Evolutionary conservation across 768 basidiomycete genomes (phyloP).

Genomic region (Roridomyces roridus): DNA sequence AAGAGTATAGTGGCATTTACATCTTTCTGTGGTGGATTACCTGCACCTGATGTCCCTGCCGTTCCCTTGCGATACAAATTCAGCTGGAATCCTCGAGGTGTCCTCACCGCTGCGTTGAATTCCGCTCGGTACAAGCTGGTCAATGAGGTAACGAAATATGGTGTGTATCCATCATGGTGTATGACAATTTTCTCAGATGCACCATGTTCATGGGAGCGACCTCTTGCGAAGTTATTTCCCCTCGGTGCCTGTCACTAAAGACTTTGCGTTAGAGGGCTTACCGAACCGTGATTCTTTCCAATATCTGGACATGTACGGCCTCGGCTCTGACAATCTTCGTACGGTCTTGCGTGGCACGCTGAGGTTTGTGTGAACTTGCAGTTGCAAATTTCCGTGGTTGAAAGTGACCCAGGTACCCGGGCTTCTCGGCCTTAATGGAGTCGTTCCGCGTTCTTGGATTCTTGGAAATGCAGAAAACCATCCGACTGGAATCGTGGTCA

Average conservation of each 20-base stretch:
- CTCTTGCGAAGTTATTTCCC: conserved; percentile 67
- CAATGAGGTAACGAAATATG: conserved; percentile 57
- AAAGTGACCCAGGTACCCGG: conserved; percentile 68
- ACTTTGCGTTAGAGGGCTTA: conserved; percentile 78
- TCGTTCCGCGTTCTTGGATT: conserved; percentile 76
- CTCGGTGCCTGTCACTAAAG: conserved; percentile 66
- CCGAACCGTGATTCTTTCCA: conserved; percentile 84
- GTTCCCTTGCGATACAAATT: conserved; percentile 91
- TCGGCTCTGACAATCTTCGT: conserved; percentile 52
- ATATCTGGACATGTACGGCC: conserved; percentile 71
- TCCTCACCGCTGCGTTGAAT: conserved; percentile 81
- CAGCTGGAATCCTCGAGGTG: conserved; percentile 91
- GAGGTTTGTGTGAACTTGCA: conserved; percentile 60
- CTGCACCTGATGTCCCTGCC: conserved; percentile 68
- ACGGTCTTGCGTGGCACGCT: conserved; percentile 87
- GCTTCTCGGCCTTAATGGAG: conserved; percentile 77
- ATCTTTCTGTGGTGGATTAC: conserved; percentile 93
- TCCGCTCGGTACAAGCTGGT: conserved; percentile 68
- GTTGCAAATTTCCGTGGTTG: no score
- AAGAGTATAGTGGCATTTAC: conserved; percentile 75
- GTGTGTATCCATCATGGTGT: not conserved
- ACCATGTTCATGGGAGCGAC: conserved; percentile 54
- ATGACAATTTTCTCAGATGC: conserved; percentile 40
- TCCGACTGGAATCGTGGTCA: conserved; percentile 48
- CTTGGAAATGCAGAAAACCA: conserved; percentile 48